Percentiles rank a stretch among this genome's conserved stretches.
These are phyloP conservation scores for Suillus fuscotomentosus DNA, from an alignment of 768 basidiomycete genomes.

Conservation along the genomic window DNA sequence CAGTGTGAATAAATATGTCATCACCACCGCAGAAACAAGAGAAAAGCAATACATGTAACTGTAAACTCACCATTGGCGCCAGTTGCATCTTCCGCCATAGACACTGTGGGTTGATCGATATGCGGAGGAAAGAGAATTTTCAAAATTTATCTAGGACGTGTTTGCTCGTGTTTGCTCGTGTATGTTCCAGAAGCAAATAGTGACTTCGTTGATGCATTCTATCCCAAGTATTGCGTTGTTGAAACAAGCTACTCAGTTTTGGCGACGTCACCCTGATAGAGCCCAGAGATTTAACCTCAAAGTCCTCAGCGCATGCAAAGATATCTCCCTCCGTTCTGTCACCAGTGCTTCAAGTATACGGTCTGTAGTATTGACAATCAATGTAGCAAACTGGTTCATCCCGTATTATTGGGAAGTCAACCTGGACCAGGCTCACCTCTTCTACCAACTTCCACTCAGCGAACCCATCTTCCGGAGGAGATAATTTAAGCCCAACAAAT, in stretches of 20 bases:
- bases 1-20: constrained; percentile 75
- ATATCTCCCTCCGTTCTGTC: background rate
- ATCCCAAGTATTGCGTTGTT: background rate
- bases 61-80: constrained; percentile 16
- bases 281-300: background rate
- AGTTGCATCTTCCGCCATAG: background rate
- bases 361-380: background rate
- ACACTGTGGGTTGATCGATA: background rate
- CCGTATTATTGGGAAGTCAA: background rate
- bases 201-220: too few relatives aligned
- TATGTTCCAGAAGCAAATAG: background rate
- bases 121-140: background rate
- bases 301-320: background rate
- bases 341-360: background rate
- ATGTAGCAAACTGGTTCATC: background rate
- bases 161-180: constrained; percentile 1
- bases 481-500: background rate
- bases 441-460: background rate
- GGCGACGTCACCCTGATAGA: background rate
- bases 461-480: background rate
- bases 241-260: background rate
- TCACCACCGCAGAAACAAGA: constrained; percentile 37
- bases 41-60: background rate
- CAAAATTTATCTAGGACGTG: background rate
- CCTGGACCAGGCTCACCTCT: background rate